These are phyloP conservation scores for Linanthus parryae DNA, from an alignment of 148 eudicot species.

Conservation along the genomic window DNA sequence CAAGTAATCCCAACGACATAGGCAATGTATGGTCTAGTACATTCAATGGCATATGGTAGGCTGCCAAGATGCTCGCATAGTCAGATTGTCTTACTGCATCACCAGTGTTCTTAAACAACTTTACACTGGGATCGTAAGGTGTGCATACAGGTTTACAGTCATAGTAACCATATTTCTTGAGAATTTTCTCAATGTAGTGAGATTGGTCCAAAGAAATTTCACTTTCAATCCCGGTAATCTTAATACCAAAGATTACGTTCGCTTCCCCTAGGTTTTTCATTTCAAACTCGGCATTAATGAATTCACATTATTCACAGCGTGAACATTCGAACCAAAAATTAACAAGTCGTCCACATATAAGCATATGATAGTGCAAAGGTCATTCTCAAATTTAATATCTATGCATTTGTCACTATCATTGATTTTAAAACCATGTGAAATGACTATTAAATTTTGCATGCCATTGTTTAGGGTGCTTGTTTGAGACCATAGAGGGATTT, in stretches of 20 bases:
- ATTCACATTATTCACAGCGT: background rate
- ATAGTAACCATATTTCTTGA: background rate
- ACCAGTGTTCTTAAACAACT: background rate
- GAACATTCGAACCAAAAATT: constrained; percentile 5
- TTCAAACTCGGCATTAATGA: background rate
- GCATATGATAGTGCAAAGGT: background rate
- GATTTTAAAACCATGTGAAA: background rate
- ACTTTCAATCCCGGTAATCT: background rate
- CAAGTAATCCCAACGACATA: too few relatives aligned
- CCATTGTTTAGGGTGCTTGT: background rate
- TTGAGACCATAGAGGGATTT: too few relatives aligned
- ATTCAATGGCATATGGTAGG: background rate
- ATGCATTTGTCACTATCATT: constrained; percentile 1
- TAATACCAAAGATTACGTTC: background rate
- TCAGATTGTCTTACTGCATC: background rate
- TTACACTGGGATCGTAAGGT: background rate
- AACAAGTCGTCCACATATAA: constrained; percentile 7
- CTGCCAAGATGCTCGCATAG: background rate
- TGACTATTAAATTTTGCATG: background rate
- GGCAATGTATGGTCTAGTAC: background rate
- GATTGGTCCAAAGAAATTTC: constrained; percentile 3
- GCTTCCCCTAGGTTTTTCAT: constrained; percentile 3
- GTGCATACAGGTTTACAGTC: background rate
- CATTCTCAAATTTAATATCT: background rate
- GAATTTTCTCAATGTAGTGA: background rate